Evolutionary conservation across 164 flowering plant species (phyloP).

Genomic region (Dillenia turbinata): DNA sequence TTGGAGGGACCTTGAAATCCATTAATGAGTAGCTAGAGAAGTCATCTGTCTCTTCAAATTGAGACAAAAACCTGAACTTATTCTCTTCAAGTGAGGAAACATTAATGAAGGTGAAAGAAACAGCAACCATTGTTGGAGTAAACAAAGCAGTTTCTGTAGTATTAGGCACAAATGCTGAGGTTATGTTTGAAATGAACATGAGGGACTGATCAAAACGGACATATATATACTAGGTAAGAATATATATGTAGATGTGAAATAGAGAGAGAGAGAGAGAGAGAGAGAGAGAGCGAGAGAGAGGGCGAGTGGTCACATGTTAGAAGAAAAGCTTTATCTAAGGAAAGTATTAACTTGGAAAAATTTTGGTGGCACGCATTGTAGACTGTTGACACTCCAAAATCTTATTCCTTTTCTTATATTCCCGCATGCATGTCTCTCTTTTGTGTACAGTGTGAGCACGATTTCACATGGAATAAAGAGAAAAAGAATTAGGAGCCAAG

Average conservation of each 20-base stretch:
- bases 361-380: constrained; percentile 20
- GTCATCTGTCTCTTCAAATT: constrained; percentile 9
- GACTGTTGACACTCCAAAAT: not conserved
- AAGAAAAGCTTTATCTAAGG: too few relatives aligned
- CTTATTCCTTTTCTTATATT: constrained; percentile 16
- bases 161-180: too few relatives aligned
- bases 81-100: not conserved
- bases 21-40: not conserved
- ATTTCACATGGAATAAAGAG: constrained; percentile 19
- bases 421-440: constrained; percentile 46
- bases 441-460: constrained; percentile 25
- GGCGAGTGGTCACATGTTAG: too few relatives aligned
- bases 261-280: not conserved
- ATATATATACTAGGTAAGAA: not conserved
- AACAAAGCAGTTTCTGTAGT: too few relatives aligned
- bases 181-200: too few relatives aligned
- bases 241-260: not conserved
- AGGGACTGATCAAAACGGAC: not conserved
- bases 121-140: constrained; percentile 8
- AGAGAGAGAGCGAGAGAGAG: not conserved
- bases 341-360: constrained; percentile 2
- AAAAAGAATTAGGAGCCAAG: not conserved
- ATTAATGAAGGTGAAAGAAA: not conserved
- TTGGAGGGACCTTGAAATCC: constrained; percentile 6
- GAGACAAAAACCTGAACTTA: not conserved